Evolutionary conservation across 208 protist species (phyloP).

Genomic region (Leishmania arabica): DNA sequence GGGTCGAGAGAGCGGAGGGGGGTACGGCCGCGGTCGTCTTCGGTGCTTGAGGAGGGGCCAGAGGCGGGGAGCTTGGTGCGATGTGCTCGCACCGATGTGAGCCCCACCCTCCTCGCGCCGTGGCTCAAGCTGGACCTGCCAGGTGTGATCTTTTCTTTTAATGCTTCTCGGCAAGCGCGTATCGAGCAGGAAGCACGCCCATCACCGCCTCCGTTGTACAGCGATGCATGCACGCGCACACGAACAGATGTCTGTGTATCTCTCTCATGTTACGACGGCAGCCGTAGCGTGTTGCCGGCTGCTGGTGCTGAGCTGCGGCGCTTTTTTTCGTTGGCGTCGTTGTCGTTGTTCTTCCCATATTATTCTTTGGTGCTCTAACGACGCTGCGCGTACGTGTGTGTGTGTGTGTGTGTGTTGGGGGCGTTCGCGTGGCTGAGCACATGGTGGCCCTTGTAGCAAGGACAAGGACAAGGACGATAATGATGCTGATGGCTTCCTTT

Average conservation of each 20-base stretch:
- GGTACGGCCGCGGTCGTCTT: neutral
- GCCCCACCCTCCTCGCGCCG: neutral
- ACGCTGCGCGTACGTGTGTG: constrained; percentile 1
- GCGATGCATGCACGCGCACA: too few relatives aligned
- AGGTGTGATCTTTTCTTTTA: too few relatives aligned
- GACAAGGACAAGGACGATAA: neutral
- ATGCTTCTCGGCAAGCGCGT: too few relatives aligned
- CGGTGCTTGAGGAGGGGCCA: neutral
- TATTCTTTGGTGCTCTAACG: neutral
- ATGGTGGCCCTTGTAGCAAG: too few relatives aligned
- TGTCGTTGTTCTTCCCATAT: too few relatives aligned
- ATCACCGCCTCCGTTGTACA: too few relatives aligned
- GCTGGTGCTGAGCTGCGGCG: too few relatives aligned
- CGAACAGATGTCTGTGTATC: neutral
- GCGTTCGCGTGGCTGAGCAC: neutral
- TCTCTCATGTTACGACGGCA: too few relatives aligned
- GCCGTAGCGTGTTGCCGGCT: too few relatives aligned
- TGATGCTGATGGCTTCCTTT: neutral
- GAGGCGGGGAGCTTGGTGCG: neutral
- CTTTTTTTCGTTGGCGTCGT: too few relatives aligned
- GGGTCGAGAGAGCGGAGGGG: neutral
- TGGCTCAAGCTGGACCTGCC: too few relatives aligned
- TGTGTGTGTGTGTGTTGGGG: neutral
- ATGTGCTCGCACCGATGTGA: neutral
- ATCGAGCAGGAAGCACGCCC: too few relatives aligned